Evolutionary conservation across 495 filamentous ascomycete species (phyloP).

Genomic region (Niebla homalea): DNA sequence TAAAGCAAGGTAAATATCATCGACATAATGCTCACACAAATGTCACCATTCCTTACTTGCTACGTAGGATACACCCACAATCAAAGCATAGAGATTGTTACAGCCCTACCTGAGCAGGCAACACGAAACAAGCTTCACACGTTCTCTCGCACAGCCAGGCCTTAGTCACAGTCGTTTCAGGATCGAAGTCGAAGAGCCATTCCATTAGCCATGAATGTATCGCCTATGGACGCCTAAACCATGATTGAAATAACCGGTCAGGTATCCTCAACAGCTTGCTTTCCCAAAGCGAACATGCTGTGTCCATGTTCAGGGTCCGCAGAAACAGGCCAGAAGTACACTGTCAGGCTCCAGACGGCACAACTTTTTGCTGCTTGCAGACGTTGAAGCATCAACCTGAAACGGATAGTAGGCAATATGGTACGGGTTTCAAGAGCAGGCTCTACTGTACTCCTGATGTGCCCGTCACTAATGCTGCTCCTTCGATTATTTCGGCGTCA

Average conservation of each 20-base stretch:
- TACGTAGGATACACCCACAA: no score
- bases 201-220: no score
- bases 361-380: conserved; percentile 2
- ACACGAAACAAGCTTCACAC: no score
- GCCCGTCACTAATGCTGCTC: background rate
- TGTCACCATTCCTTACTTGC: no score
- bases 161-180: no score
- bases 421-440: conserved; percentile 63
- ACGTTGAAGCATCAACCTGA: conserved; percentile 27
- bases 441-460: conserved; percentile 12
- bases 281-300: conserved; percentile 26
- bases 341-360: conserved; percentile 72
- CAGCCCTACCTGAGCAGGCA: no score
- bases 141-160: no score
- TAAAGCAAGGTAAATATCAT: no score
- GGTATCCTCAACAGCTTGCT: conserved; percentile 16
- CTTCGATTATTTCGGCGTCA: conserved; percentile 45
- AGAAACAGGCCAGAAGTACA: conserved; percentile 68
- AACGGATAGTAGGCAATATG: conserved; percentile 61
- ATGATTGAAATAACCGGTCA: background rate
- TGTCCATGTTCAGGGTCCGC: conserved; percentile 45
- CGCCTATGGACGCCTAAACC: background rate
- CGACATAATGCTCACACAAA: no score
- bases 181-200: no score
- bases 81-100: no score